phyloP scores from a whole-genome alignment of 2,329 filamentous ascomycete genomes.

The Fonsecaea multimorphosa region DNA sequence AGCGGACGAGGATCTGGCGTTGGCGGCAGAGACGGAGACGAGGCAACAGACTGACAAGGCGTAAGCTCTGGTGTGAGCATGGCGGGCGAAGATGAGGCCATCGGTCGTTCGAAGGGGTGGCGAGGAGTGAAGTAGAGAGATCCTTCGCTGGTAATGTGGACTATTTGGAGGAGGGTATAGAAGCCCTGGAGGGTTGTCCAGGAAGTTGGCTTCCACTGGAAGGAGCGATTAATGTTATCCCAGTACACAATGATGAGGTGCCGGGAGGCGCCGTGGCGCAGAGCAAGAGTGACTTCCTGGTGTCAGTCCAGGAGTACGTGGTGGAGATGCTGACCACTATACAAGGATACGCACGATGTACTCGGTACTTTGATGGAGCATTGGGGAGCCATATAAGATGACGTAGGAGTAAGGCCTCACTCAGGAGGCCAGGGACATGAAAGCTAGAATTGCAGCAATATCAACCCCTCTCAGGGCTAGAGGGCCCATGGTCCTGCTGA shows the following conservation, averaged over 20 bases:
- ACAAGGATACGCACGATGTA: background rate
- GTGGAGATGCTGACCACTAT: slow-evolving; percentile 11
- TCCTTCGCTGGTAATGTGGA: background rate
- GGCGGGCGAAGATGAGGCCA: slow-evolving; percentile 7
- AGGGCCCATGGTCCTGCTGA: background rate
- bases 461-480: background rate
- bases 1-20: slow-evolving; percentile 22
- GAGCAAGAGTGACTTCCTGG: background rate
- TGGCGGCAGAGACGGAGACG: slow-evolving; percentile 21
- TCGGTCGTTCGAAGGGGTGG: background rate
- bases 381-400: slow-evolving; percentile 8
- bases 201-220: background rate
- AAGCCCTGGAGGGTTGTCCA: background rate
- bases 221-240: background rate
- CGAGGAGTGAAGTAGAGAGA: background rate
- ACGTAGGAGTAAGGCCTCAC: slow-evolving; percentile 15
- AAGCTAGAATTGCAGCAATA: background rate
- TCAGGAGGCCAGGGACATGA: slow-evolving; percentile 5
- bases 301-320: background rate
- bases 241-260: background rate
- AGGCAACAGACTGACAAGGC: slow-evolving; percentile 14
- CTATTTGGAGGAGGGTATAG: background rate
- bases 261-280: background rate
- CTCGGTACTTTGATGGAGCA: background rate
- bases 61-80: slow-evolving; percentile 24